phyloP scores from a whole-genome alignment of 2,329 filamentous ascomycete species.

The Paecilomyces niveus region DNA sequence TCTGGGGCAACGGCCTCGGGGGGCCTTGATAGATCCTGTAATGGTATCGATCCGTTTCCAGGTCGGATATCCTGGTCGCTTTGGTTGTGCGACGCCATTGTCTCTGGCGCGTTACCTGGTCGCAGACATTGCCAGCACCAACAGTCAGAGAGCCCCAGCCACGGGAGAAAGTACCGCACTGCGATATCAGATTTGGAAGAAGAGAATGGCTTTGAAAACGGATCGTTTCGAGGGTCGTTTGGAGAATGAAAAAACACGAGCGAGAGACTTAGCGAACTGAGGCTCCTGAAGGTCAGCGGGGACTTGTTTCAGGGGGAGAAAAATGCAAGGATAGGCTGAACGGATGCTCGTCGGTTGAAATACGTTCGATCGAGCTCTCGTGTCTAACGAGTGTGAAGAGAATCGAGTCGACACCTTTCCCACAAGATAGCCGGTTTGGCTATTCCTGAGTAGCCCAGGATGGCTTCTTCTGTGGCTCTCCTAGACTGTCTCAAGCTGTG shows the following conservation, averaged over 20 bases:
- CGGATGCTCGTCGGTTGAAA: neutral
- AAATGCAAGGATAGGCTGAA: neutral
- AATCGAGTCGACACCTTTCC: neutral
- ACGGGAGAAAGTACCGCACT: neutral
- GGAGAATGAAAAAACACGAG: neutral
- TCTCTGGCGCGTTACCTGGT: constrained; percentile 30
- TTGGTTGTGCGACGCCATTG: constrained; percentile 35
- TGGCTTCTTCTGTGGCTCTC: neutral
- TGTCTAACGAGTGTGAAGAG: neutral
- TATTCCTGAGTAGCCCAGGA: neutral
- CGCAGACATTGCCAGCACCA: constrained; percentile 31
- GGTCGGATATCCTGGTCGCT: constrained; percentile 19
- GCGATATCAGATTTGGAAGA: neutral
- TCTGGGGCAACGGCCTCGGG: constrained; percentile 21
- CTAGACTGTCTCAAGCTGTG: neutral
- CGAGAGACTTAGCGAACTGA: neutral
- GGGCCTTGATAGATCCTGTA: constrained; percentile 54
- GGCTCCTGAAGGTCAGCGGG: neutral
- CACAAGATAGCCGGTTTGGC: neutral
- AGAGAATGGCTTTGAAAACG: neutral
- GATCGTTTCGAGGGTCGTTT: neutral
- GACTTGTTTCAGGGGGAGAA: neutral
- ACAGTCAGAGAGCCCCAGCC: neutral
- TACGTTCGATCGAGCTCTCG: neutral
- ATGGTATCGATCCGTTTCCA: constrained; percentile 56